phyloP scores from a whole-genome alignment of 768 basidiomycete genomes.

The Lactarius pseudohatsudake region DNA sequence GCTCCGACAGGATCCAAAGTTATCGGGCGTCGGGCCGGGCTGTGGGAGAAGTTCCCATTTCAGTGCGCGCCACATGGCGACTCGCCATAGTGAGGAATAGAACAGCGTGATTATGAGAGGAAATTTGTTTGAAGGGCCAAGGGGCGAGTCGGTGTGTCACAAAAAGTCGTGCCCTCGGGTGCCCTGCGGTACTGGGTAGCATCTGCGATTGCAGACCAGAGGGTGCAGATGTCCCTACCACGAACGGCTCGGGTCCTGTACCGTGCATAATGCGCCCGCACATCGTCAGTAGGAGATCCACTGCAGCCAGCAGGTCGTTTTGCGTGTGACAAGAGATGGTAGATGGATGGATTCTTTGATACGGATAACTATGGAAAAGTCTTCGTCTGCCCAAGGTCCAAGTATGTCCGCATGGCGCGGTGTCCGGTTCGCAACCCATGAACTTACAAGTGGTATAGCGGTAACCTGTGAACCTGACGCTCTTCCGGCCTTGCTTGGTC shows the following conservation, averaged over 20 bases:
- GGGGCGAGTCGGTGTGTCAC: constrained; percentile 52
- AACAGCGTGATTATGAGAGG: constrained; percentile 64
- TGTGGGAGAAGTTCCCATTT: constrained; percentile 29
- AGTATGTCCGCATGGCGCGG: constrained; percentile 19
- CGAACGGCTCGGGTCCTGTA: constrained; percentile 44
- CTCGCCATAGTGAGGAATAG: constrained; percentile 82
- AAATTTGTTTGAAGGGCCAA: constrained; percentile 68
- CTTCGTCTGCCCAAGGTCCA: constrained; percentile 61
- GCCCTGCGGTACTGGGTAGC: constrained; percentile 35
- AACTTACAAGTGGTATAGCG: constrained; percentile 38
- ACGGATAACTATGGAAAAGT: constrained; percentile 55
- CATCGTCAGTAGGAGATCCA: background rate
- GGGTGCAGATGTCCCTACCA: constrained; percentile 48
- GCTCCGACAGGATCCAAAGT: background rate
- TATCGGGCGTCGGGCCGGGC: background rate
- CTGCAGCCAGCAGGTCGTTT: background rate
- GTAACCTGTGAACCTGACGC: constrained; percentile 46
- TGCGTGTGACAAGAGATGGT: constrained; percentile 36
- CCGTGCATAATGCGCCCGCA: no score
- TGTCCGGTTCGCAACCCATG: constrained; percentile 5
- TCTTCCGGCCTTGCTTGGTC: constrained; percentile 45
- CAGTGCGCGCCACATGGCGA: constrained; percentile 74
- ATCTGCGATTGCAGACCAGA: constrained; percentile 39
- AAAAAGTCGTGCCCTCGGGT: constrained; percentile 41
- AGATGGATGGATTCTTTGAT: constrained; percentile 71